phyloP scores from a whole-genome alignment of 768 basidiomycete species.

The Agaricus subrufescens region DNA sequence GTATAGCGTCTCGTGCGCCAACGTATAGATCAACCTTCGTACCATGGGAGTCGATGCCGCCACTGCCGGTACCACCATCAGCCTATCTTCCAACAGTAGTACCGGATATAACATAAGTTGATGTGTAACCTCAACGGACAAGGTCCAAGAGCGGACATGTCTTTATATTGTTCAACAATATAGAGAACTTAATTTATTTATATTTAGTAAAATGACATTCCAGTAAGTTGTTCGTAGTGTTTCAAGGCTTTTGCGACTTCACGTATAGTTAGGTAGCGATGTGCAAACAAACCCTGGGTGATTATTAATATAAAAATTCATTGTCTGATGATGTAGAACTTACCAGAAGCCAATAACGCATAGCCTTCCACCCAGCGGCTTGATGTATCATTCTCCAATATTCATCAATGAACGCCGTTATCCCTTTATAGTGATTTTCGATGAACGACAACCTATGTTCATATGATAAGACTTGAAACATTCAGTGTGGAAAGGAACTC shows the following conservation, averaged over 20 bases:
- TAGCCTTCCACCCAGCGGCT: constrained; percentile 63
- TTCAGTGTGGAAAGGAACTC: neutral
- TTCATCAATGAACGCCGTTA: constrained; percentile 48
- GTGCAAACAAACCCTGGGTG: constrained; percentile 41
- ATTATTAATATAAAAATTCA: constrained; percentile 16
- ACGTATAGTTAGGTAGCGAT: constrained; percentile 44
- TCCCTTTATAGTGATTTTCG: constrained; percentile 47
- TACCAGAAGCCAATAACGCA: constrained; percentile 61
- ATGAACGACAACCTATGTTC: constrained; percentile 48
- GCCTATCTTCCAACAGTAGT: neutral
- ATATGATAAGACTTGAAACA: neutral
- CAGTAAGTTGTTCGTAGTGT: constrained; percentile 51
- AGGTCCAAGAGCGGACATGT: neutral
- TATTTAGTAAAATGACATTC: constrained; percentile 38
- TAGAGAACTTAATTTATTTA: no score
- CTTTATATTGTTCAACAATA: neutral
- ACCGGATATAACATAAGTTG: neutral
- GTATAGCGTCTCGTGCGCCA: constrained; percentile 1
- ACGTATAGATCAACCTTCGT: neutral
- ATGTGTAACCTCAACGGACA: no score
- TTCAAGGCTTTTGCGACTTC: constrained; percentile 48
- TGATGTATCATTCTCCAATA: constrained; percentile 65
- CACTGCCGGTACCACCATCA: constrained; percentile 1
- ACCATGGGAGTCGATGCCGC: neutral
- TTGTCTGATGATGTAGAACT: constrained; percentile 13